Percentiles rank a stretch among this genome's conserved stretches.
These are phyloP conservation scores for Naganishia antarctica DNA, from an alignment of 768 basidiomycete species.

Conservation along the genomic window DNA sequence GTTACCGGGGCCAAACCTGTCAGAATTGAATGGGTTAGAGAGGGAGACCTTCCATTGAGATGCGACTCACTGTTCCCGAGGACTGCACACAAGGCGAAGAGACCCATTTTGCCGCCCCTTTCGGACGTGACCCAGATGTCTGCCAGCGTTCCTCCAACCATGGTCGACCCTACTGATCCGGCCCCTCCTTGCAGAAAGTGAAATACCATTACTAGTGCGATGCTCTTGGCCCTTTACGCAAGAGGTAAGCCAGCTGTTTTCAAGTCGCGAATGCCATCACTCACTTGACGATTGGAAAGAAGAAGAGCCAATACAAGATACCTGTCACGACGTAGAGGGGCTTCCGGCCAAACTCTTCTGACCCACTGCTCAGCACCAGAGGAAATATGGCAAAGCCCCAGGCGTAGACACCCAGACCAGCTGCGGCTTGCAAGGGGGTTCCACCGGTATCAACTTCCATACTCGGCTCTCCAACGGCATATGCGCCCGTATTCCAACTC, in stretches of 20 bases:
- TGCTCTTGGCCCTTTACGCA: slow-evolving; percentile 42
- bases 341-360: slow-evolving; percentile 40
- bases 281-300: slow-evolving; percentile 27
- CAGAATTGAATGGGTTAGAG: background rate
- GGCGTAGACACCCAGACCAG: slow-evolving; percentile 40
- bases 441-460: slow-evolving; percentile 40
- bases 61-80: slow-evolving; percentile 52
- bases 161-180: slow-evolving; percentile 48
- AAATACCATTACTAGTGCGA: slow-evolving; percentile 45
- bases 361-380: slow-evolving; percentile 34
- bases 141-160: slow-evolving; percentile 51
- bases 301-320: slow-evolving; percentile 34
- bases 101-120: slow-evolving; percentile 28
- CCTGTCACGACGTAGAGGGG: slow-evolving; percentile 42
- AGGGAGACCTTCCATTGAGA: no score
- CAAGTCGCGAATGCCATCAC: background rate
- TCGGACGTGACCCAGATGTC: slow-evolving; percentile 48
- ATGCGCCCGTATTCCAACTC: slow-evolving; percentile 29
- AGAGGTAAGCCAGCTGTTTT: slow-evolving; percentile 8
- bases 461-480: slow-evolving; percentile 29
- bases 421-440: slow-evolving; percentile 32
- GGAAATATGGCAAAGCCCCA: slow-evolving; percentile 47
- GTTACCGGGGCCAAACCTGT: slow-evolving; percentile 61
- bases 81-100: slow-evolving; percentile 40
- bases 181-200: slow-evolving; percentile 48